These are phyloP conservation scores for Malassezia psittaci DNA, from an alignment of 1,284 basidiomycete genomes.

Conservation along the genomic window DNA sequence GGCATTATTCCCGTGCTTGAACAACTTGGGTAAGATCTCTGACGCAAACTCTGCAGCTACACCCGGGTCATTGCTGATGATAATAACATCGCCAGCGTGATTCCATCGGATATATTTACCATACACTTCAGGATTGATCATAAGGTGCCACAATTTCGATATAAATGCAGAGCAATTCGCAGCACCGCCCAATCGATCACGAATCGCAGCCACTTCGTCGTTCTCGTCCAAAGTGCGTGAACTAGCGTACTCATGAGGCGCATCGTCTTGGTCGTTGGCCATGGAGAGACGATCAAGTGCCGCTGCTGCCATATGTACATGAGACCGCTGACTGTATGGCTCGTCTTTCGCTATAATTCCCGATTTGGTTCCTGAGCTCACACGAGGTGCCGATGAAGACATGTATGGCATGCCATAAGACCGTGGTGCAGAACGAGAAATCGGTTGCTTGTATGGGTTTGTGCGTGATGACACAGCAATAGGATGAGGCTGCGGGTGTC, in stretches of 20 bases:
- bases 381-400: neutral
- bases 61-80: constrained; percentile 41
- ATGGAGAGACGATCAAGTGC: constrained; percentile 18
- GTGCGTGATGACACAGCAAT: too few relatives aligned
- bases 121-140: constrained; percentile 42
- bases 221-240: constrained; percentile 27
- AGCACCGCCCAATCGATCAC: constrained; percentile 42
- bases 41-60: constrained; percentile 41
- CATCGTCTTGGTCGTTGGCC: constrained; percentile 6
- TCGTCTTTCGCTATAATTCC: too few relatives aligned
- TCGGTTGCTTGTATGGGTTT: neutral
- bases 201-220: constrained; percentile 41
- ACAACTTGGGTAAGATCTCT: constrained; percentile 40
- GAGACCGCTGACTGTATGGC: neutral
- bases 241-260: neutral
- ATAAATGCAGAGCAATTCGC: constrained; percentile 47
- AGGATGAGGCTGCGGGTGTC: too few relatives aligned
- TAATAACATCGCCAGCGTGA: constrained; percentile 41
- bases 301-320: constrained; percentile 15
- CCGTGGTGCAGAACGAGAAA: neutral
- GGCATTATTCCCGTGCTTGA: constrained; percentile 47
- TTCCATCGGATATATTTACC: constrained; percentile 41
- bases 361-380: neutral
- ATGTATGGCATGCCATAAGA: neutral
- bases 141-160: constrained; percentile 46